phyloP scores from a whole-genome alignment of 225 moss, liverwort and hornwort species.

The Straminergon stramineum region DNA sequence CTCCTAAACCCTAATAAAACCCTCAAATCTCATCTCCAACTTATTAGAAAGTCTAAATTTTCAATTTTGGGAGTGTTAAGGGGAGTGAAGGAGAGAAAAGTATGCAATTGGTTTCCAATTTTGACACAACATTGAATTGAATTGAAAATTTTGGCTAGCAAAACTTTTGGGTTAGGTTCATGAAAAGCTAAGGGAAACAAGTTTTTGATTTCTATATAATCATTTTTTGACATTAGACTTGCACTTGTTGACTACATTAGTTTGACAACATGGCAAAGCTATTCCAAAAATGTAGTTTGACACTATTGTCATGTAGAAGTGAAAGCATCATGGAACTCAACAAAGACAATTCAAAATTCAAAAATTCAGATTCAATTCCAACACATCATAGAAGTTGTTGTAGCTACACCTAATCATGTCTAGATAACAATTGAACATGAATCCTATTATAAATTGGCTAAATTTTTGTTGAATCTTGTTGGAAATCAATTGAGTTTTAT shows the following conservation, averaged over 20 bases:
- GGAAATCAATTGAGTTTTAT: fast-evolving
- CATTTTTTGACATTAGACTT: background rate
- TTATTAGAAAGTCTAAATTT: background rate
- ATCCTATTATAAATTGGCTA: background rate
- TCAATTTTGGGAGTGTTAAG: background rate
- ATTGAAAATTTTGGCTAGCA: fast-evolving
- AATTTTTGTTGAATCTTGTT: background rate
- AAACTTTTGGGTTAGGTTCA: background rate
- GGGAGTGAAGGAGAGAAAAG: background rate
- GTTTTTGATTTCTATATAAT: fast-evolving
- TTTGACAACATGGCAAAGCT: background rate
- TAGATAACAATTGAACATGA: fast-evolving
- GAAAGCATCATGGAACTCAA: fast-evolving
- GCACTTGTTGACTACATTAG: fast-evolving
- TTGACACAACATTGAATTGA: background rate
- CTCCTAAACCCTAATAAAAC: background rate
- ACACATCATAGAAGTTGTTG: fast-evolving
- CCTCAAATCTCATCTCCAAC: background rate
- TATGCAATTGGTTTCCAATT: background rate
- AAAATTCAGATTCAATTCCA: background rate
- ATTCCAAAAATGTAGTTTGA: background rate
- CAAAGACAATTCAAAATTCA: background rate
- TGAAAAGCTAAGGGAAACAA: background rate
- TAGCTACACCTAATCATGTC: too few relatives aligned
- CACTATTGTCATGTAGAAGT: background rate